Evolutionary conservation across 441 rosid genomes (phyloP).

Genomic region (Biscutella auriculata): DNA sequence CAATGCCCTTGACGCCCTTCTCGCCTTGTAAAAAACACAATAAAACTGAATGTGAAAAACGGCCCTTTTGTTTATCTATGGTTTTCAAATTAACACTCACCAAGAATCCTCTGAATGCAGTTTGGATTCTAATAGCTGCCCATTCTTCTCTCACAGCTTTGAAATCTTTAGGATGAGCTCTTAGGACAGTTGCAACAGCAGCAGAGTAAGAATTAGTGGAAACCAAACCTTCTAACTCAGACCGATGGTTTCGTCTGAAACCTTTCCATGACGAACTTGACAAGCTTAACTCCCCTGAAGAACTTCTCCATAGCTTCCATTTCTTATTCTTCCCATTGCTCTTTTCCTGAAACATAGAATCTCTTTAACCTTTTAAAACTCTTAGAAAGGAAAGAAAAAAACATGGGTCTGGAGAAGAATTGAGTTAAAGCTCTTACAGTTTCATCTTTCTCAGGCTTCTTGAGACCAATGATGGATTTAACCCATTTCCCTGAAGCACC

Average conservation of each 20-base stretch:
- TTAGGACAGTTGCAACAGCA: conserved; percentile 77
- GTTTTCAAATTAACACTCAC: conserved; percentile 28
- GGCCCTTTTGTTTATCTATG: not conserved
- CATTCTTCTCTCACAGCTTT: conserved; percentile 64
- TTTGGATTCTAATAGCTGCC: conserved; percentile 86
- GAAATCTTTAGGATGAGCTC: conserved; percentile 85
- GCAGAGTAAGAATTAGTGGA: conserved; percentile 40
- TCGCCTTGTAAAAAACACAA: conserved; percentile 35
- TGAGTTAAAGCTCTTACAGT: conserved; percentile 27
- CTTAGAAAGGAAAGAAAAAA: not conserved
- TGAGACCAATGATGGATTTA: conserved; percentile 60
- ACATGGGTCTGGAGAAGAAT: not conserved
- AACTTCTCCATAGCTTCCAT: conserved; percentile 75
- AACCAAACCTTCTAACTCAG: conserved; percentile 48
- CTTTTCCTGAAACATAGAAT: conserved; percentile 28
- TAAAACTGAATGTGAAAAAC: not conserved
- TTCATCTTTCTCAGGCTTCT: conserved; percentile 54
- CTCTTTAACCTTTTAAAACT: not conserved
- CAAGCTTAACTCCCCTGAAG: conserved; percentile 70
- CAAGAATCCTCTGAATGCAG: conserved; percentile 89
- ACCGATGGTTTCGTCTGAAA: conserved; percentile 28
- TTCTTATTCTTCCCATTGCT: conserved; percentile 45
- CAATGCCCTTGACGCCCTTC: conserved; percentile 83
- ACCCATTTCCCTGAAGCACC: conserved; percentile 96
- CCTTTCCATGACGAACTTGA: conserved; percentile 49